Base-by-base conservation (phyloP, 75 land plant species). In the Ceratopteris richardii region DNA sequence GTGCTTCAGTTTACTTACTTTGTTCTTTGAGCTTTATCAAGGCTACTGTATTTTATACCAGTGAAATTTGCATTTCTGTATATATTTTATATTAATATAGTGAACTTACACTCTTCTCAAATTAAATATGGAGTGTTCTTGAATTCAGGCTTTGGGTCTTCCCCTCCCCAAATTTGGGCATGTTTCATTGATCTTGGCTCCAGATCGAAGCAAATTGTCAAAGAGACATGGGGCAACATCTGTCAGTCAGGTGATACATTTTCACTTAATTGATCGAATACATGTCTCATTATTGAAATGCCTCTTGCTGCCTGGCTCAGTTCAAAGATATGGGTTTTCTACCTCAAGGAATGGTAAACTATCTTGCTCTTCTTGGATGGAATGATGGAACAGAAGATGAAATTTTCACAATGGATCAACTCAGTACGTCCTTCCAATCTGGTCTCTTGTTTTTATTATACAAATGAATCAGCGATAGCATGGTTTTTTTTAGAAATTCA, bases 141-240 rank as follows among this genome's bases (percentile, higher is more conserved):
- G n/a, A n/a, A n/a, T 48, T 54, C 69, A 84, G 87, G 87, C 87
- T 37, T 76, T 94, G 29, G 85, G 85, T 19, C 83, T 94, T 61
- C 68, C 85, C 9, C 82, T 94, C 91, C 96, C 98, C 57, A 54
- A 65, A 31, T 94, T 94, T 79, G 98, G 92, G 20, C 98, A 89
- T 70, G 96, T 90, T 26, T 94, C 98, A 30, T 61, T 94, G 57
- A 94, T 94, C 62, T 82, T 94, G 80, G 96, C 98, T 40, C 96
- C 98, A 51, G 98, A 94, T 67, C 74, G 83, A 33, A 94, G 95
- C 75, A 94, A 94, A 64, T 78, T 94, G 19, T 94, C 98, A 37
- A 94, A 94, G 63, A 68, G 91, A 19, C 98, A 94, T 77, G 98
- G 98, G 60, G 98, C 98, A 56, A 94, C 98, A 24, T 94, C 98